Percentiles rank a stretch among this genome's conserved stretches.
Evolutionary conservation across 768 basidiomycete species (phyloP).

Genomic region (Lactarius indigo): DNA sequence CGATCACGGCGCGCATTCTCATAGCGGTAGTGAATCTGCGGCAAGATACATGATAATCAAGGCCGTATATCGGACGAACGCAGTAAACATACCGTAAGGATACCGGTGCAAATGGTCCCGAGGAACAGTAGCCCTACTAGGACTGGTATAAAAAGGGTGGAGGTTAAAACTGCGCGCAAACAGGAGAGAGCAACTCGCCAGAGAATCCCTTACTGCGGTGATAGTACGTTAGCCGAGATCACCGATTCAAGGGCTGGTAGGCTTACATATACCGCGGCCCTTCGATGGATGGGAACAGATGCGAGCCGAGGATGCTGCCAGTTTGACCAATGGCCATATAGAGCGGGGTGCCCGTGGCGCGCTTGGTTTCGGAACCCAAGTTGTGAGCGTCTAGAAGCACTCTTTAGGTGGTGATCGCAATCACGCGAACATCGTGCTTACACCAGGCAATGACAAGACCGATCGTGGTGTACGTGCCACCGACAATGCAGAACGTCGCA

Average conservation of each 20-base stretch:
- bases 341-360: constrained; percentile 70
- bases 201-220: constrained; percentile 54
- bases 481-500: constrained; percentile 71
- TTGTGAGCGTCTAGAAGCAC: constrained; percentile 59
- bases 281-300: constrained; percentile 62
- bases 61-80: not conserved
- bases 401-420: constrained; percentile 6
- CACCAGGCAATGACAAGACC: constrained; percentile 77
- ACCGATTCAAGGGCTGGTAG: not conserved
- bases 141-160: constrained; percentile 32
- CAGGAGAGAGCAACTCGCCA: constrained; percentile 33
- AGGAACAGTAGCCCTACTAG: constrained; percentile 52
- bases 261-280: constrained; percentile 61
- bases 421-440: constrained; percentile 35
- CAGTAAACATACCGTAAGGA: constrained; percentile 44
- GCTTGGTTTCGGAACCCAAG: constrained; percentile 74
- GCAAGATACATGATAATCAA: not conserved
- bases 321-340: constrained; percentile 81
- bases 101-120: constrained; percentile 47
- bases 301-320: constrained; percentile 72
- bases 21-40: constrained; percentile 56
- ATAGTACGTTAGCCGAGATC: not conserved
- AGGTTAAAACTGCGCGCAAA: constrained; percentile 10
- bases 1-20: constrained; percentile 58
- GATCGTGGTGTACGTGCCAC: constrained; percentile 74